A percentile compares a stretch with the other conserved stretches of the same genome.
Conservation (phyloP, 75 land plant genomes). For the Larix kaempferi region DNA sequence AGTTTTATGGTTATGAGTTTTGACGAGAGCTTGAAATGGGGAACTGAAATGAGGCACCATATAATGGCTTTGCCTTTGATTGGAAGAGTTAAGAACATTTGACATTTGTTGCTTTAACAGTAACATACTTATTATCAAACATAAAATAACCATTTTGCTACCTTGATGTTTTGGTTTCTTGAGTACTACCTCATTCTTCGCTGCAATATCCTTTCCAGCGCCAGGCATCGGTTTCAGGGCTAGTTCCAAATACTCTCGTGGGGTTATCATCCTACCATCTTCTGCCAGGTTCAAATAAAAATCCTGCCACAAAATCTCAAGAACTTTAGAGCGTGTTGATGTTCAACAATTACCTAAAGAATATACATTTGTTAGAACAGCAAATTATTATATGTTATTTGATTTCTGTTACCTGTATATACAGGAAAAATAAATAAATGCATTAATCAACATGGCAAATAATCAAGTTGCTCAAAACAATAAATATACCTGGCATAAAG, state of each 20-base stretch:
- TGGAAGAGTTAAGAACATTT: too few species aligned
- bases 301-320: conserved; percentile 43
- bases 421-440: neutral
- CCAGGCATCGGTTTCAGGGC: conserved; percentile 87
- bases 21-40: too few species aligned
- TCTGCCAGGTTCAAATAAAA: conserved; percentile 93
- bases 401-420: neutral
- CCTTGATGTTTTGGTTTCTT: neutral
- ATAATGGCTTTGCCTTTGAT: too few species aligned
- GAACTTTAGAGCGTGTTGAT: neutral
- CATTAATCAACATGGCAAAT: neutral
- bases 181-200: conserved; percentile 86
- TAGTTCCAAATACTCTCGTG: conserved; percentile 90
- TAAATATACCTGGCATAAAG: neutral
- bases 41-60: too few species aligned
- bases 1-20: too few species aligned
- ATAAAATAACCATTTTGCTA: neutral
- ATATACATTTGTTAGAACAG: neutral
- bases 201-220: conserved; percentile 68
- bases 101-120: too few species aligned
- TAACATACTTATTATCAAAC: too few species aligned
- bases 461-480: neutral
- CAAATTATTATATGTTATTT: neutral
- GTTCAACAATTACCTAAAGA: neutral
- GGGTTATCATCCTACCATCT: conserved; percentile 77